Percentiles rank a stretch among this genome's conserved stretches.
These are phyloP conservation scores for Harrya chromipes DNA, from an alignment of 768 basidiomycete species.

Conservation along the genomic window DNA sequence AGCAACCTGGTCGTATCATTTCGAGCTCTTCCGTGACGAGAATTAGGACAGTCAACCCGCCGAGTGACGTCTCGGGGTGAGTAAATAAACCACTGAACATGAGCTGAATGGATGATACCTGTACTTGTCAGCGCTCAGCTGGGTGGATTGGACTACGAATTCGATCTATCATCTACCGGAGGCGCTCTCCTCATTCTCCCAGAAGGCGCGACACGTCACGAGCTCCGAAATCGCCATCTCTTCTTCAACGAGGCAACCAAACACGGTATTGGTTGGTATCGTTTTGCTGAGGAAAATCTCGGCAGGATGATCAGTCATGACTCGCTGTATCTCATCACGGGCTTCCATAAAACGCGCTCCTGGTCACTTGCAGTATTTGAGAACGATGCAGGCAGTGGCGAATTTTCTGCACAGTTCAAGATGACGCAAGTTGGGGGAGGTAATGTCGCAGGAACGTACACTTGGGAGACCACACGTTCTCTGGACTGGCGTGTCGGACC, in stretches of 20 bases:
- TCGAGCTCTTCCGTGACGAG: conserved; percentile 1
- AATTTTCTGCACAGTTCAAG: conserved; percentile 6
- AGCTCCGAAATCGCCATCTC: conserved; percentile 18
- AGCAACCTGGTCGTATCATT: conserved; percentile 4
- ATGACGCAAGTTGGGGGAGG: background rate
- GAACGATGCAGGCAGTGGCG: background rate
- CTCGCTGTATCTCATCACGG: conserved; percentile 24
- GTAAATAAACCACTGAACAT: background rate
- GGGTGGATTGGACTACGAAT: conserved; percentile 1
- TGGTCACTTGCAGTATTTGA: conserved; percentile 23
- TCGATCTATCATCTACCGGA: conserved; percentile 14
- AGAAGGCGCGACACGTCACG: conserved; percentile 22
- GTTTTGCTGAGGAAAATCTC: conserved; percentile 15
- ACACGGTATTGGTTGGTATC: conserved; percentile 27
- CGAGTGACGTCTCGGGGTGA: background rate
- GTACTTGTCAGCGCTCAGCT: background rate
- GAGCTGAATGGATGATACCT: too few species aligned
- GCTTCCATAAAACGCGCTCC: background rate
- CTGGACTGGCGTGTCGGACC: conserved; percentile 15
- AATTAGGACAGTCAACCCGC: background rate
- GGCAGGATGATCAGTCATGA: conserved; percentile 17
- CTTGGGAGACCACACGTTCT: conserved; percentile 8
- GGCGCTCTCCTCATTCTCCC: conserved; percentile 35
- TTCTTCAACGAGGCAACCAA: conserved; percentile 19
- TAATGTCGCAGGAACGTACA: conserved; percentile 2